Evolutionary conservation across 768 basidiomycete genomes (phyloP), one percentile per base, ranked within the genome.

Genomic region (Dioszegia crocea): DNA sequence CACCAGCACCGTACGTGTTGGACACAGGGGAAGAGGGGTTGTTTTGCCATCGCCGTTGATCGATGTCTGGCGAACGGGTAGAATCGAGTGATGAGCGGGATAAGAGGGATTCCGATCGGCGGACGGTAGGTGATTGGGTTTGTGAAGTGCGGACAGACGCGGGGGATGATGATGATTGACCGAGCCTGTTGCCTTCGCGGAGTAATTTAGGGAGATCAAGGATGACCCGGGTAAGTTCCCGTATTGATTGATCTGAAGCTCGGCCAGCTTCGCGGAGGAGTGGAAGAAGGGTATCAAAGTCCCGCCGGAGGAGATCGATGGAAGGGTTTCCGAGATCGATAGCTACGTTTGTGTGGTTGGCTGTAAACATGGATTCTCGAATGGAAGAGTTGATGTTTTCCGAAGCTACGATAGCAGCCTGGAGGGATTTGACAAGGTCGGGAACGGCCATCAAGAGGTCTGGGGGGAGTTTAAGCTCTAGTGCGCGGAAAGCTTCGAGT

Each of bases 161-260:
- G 29, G 10, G 27, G 14, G 33, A 6, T 4, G 33, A 16, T 8
- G 51, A 21, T 12, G 38, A 8, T 9, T 19, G 9, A 26, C 14
- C 17, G 14, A 53, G 38, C 51, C 38, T 53, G 26, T 23, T 53
- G 16, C 23, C 36, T 19, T 53, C 51, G 11, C 51, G 33, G 21
- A 41, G 27, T 12, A 53, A 29, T 43, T 65, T 70, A 0, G 71
- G 69, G 12, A 70, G 52, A 36, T 68, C 67, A 17, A 73, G 52
- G 53, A 73, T 59, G 33, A 73, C 46, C 17, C 64, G 52, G 4
- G 71, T 73, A 21, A 70, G 56, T 39, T 70, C 68, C 29, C 71
- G 56, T 4, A 73, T 62, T n/a, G 56, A 63, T 36, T 68, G 65
- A 55, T 73, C 71, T 8, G 60, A 62, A 2, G 62, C 43, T 33